A percentile compares a stretch with the other conserved stretches of the same genome.
Conservation (phyloP, 176 grass and related monocot genomes). For the Cocos nucifera region DNA sequence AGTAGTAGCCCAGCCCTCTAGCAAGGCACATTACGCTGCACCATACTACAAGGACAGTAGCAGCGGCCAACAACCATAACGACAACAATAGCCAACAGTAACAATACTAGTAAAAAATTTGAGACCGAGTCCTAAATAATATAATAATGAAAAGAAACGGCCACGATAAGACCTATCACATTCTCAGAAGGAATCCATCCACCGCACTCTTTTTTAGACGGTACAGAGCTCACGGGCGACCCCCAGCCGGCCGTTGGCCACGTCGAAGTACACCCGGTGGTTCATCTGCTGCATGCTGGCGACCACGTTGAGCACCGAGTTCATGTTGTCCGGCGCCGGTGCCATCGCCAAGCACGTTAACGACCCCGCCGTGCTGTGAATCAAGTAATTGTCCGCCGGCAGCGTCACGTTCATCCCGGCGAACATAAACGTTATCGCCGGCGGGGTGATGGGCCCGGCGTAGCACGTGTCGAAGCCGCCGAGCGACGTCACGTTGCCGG, state of each 20-base stretch:
- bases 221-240: constrained; percentile 63
- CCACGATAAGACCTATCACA: too few species aligned
- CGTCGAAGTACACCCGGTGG: constrained; percentile 65
- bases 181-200: too few species aligned
- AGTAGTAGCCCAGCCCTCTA: too few species aligned
- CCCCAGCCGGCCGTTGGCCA: constrained; percentile 50
- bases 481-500: constrained; percentile 70
- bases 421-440: constrained; percentile 56
- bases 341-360: constrained; percentile 89
- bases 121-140: too few species aligned
- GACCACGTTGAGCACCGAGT: constrained; percentile 76
- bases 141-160: too few species aligned
- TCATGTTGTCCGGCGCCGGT: constrained; percentile 68
- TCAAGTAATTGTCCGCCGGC: constrained; percentile 74
- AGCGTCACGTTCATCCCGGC: constrained; percentile 50
- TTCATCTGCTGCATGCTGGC: constrained; percentile 98
- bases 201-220: too few species aligned
- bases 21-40: too few species aligned
- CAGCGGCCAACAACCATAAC: too few species aligned
- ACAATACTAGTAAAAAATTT: too few species aligned
- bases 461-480: constrained; percentile 96
- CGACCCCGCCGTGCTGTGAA: constrained; percentile 83
- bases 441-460: constrained; percentile 61
- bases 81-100: too few species aligned
- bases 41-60: too few species aligned